These are phyloP conservation scores for Eimeria sp. DNA, from an alignment of 169 alveolate genomes.

Conservation along the genomic window DNA sequence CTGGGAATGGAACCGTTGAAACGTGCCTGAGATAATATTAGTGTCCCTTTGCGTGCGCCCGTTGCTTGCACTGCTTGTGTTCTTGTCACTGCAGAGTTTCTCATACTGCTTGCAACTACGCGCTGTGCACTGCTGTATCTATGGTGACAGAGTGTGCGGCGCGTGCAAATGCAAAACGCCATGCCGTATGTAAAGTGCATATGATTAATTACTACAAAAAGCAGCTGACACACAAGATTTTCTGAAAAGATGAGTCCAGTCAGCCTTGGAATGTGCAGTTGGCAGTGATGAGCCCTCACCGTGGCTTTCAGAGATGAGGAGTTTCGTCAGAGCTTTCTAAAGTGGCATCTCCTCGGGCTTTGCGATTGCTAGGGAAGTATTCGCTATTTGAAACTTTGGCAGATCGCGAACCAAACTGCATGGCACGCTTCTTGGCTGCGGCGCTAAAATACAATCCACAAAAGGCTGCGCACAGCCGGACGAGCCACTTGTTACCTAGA, in stretches of 20 bases:
- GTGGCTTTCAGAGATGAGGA: background rate
- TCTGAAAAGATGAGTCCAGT: background rate
- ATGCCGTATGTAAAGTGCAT: too few species aligned
- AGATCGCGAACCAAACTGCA: constrained; percentile 83
- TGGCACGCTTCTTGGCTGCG: constrained; percentile 77
- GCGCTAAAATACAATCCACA: constrained; percentile 62
- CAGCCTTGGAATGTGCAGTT: background rate
- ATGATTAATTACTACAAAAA: background rate
- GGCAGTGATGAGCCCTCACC: background rate
- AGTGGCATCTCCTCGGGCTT: constrained; percentile 59
- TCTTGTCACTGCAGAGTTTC: too few species aligned
- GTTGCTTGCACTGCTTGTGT: too few species aligned
- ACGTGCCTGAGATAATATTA: too few species aligned
- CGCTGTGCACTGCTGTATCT: too few species aligned
- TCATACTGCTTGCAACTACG: too few species aligned
- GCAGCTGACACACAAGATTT: background rate
- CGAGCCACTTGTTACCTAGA: constrained; percentile 66
- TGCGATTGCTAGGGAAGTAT: constrained; percentile 54
- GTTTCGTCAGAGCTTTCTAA: constrained; percentile 1
- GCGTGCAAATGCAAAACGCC: too few species aligned
- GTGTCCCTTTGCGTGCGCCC: too few species aligned
- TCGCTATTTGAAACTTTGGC: constrained; percentile 81
- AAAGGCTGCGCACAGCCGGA: constrained; percentile 60
- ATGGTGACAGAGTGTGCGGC: too few species aligned
- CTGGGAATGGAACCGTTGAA: too few species aligned